Base-by-base conservation (phyloP, 352 stramenopile genomes). In the Phytophthora parvispora region DNA sequence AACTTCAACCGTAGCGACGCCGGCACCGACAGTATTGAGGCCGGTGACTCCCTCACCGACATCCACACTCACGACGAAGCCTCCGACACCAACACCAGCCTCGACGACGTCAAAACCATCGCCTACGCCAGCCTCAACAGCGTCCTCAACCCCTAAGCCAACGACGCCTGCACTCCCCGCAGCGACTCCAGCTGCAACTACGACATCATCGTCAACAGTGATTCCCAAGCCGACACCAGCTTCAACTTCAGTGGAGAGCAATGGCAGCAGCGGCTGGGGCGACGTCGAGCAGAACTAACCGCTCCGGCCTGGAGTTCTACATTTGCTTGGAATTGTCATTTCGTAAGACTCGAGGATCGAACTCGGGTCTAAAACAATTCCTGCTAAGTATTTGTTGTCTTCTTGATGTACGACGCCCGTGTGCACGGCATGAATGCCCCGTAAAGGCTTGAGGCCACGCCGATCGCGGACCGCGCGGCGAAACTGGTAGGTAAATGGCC, bases 251-350 rank as follows among this genome's bases (percentile, higher is more conserved):
- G 20, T 42, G 29, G 54, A 47, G 20, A 61, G 36, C 28, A 65
- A 28, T 28, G 22, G 43, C 24, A 49, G 25, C n/a, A 18, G 31
- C 15, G 58, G 38, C 22, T 71, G 29, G 56, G 45, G 54, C 0
- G 47, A 65, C 28, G 60, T 61, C 27, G 45, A 60, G 28, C 66
- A 74, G 40, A 65, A 64, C 52, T 74, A 64, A 55, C n/a, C n/a
- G n/a, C n/a, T n/a, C n/a, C n/a, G n/a, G n/a, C n/a, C n/a, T n/a
- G n/a, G n/a, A n/a, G n/a, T n/a, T n/a, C n/a, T n/a, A n/a, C n/a
- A n/a, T n/a, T n/a, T n/a, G n/a, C n/a, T n/a, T n/a, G 34, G 34
- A 40, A 7, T 5, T 18, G 15, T 40, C 34, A 40, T 49, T 24
- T 38, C 29, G 25, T 24, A 60, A 40, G 24, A 28, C 49, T 43